Base-by-base conservation (phyloP, 352 stramenopile genomes). In the Phytophthora quininea region DNA sequence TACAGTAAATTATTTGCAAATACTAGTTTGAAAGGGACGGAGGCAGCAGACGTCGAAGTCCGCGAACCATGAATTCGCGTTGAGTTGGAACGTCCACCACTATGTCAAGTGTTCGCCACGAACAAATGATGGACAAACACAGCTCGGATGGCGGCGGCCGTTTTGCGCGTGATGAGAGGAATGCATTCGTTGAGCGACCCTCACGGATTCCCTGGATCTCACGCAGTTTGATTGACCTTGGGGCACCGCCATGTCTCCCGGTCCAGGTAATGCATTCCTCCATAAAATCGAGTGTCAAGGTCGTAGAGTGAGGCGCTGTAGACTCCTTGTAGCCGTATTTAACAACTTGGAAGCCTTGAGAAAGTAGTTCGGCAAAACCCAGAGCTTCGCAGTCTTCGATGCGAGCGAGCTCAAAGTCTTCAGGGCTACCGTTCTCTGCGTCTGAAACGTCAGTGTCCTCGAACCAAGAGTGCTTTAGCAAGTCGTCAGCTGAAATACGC, bases 381-480 rank as follows among this genome's bases (percentile, higher is more conserved):
- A 80, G 73, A 3, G 54, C 60, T 48, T 83, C 73, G 32, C 84
- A 92, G 37, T 93, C 84, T 10, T 77, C 59, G 5, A 85, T 56
- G 6, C 83, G 79, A 37, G 67, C 43, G n/a, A 53, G 43, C 35
- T 73, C 62, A 8, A 69, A 62, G 0, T 61, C 47, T 60, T 74
- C 49, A 8, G 49, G 35, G 7, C 37, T 58, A 9, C 19, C 37
- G 27, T 19, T 40, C 35, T 46, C 47, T 0, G 58, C 37, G 15
- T 33, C 46, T 19, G 38, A 24, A 53, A 59, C 49, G n/a, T 69
- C 11, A n/a, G 50, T 32, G 4, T 67, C 55, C 32, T 77, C 57
- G 54, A 95, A 89, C 84, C 87, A 95, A 30, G 84, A 74, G 62
- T 95, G 84, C 2, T 19, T 14, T 3, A 93, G 64, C 32, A 95